Percentiles rank a stretch among this genome's conserved stretches.
Evolutionary conservation across 345 rosid genomes (phyloP).

Genomic region (Brassica nigra): DNA sequence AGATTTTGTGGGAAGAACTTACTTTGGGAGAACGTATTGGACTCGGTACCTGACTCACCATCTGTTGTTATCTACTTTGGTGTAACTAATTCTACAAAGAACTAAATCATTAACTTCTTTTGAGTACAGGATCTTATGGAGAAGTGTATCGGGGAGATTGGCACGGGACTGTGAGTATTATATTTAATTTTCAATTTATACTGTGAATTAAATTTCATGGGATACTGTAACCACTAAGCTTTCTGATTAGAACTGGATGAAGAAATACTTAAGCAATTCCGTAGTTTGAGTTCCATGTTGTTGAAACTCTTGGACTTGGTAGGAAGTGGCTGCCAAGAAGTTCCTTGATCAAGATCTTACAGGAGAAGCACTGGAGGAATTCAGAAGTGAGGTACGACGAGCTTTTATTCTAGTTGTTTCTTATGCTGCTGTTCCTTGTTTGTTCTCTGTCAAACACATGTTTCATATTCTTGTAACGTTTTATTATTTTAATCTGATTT

Average conservation of each 20-base stretch:
- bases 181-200: slow-evolving; percentile 3
- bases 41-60: slow-evolving; percentile 65
- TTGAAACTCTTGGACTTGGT: slow-evolving; percentile 42
- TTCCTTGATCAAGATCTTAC: slow-evolving; percentile 85
- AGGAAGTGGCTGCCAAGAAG: slow-evolving; percentile 97
- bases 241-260: slow-evolving; percentile 14
- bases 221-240: slow-evolving; percentile 2
- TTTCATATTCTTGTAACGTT: slow-evolving; percentile 6
- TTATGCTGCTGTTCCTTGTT: slow-evolving; percentile 1
- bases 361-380: slow-evolving; percentile 85
- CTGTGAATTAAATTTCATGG: neutral
- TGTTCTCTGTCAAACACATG: neutral
- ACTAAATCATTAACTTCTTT: slow-evolving; percentile 28
- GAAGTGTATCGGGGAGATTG: slow-evolving; percentile 98
- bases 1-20: slow-evolving; percentile 90
- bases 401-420: slow-evolving; percentile 8
- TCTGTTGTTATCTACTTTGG: slow-evolving; percentile 33
- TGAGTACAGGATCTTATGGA: slow-evolving; percentile 88
- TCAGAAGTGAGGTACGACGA: slow-evolving; percentile 79
- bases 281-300: slow-evolving; percentile 28
- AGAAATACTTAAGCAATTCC: slow-evolving; percentile 14
- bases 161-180: slow-evolving; percentile 92
- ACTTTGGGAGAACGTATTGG: slow-evolving; percentile 95
- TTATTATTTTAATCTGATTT: slow-evolving; percentile 8
- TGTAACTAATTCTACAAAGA: slow-evolving; percentile 14